Base-by-base conservation (phyloP, 371 early-diverging fungal species). In the Syncephalastrum racemosum region DNA sequence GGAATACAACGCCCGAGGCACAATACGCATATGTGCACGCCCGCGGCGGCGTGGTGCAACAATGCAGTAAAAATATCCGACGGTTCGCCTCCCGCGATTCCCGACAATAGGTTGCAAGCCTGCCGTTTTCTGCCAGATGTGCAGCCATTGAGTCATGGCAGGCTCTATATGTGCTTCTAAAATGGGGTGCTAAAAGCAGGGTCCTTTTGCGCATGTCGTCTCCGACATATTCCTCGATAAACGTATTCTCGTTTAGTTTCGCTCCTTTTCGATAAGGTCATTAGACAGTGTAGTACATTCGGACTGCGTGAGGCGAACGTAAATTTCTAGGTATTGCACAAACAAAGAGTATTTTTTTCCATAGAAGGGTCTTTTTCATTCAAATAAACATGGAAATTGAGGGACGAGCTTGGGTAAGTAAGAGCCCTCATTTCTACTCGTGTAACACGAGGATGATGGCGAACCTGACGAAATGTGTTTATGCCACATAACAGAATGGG, bases 331-430 rank as follows among this genome's bases (percentile, higher is more conserved):
- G 1, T 22, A 45, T 5, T 45, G 22, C 16, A 22, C 16, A 45
- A 45, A 45, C 6, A 45, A 22, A 15, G 46, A 15, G 6, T 19
- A 15, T 45, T 45, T 45, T 45, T 45, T 45, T 45, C 22, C 22
- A 45, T 45, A 43, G 54, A 23, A 41, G 14, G 43, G 43, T 54
- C 25, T 54, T 54, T 43, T 54, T 39, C 41, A 41, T 19, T 14
- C 27, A 7, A 22, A 27, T 54, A 25, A 0, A 54, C 22, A 5
- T 40, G 42, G 40, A 4, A 31, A 31, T 31, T 31, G 36, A 31
- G 12, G 1, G 36, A 2, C 2, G 36, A 31, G 10, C 36, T 10
- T 0, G 36, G 10, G 0, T 4, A 31, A 31, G 10, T 8, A 12
- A 10, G 36, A 31, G 36, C 36, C 36, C 36, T 31, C 36, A 31